Conservation (phyloP, 2,329 filamentous ascomycete species). For the Diaporthe aspalathi region DNA sequence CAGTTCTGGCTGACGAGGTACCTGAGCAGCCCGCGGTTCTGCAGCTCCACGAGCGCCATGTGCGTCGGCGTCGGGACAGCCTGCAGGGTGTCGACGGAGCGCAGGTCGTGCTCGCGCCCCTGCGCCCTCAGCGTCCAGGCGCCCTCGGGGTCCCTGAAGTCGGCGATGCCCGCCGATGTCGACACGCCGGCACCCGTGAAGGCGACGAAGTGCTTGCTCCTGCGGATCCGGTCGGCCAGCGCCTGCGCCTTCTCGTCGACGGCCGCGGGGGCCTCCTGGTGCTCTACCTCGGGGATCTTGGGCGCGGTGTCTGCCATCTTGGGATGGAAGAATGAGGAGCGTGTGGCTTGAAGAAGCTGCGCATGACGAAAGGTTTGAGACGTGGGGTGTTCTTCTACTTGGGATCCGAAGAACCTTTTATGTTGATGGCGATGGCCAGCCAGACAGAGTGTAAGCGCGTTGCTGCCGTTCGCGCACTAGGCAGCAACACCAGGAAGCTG, state of each 20-base stretch:
- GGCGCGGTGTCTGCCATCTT: conserved; percentile 40
- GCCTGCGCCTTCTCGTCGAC: conserved; percentile 52
- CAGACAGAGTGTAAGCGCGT: conserved; percentile 3
- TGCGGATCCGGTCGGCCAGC: conserved; percentile 52
- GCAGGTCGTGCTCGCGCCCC: conserved; percentile 49
- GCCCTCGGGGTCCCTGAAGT: conserved; percentile 60
- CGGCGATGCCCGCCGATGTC: conserved; percentile 60
- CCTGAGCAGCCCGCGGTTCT: conserved; percentile 18
- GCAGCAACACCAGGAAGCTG: neutral
- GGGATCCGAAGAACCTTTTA: no score
- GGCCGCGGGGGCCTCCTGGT: conserved; percentile 43
- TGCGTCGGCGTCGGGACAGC: conserved; percentile 58
- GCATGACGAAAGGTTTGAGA: neutral
- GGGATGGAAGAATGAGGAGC: neutral
- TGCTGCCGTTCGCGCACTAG: conserved; percentile 2
- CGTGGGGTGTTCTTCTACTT: no score
- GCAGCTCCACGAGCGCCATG: conserved; percentile 53
- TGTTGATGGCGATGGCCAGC: neutral
- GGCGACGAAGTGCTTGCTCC: conserved; percentile 58
- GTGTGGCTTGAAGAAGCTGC: neutral
- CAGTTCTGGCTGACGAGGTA: conserved; percentile 51
- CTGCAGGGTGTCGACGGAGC: conserved; percentile 53
- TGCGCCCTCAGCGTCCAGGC: conserved; percentile 59
- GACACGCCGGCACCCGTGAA: conserved; percentile 61
- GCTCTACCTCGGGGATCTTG: conserved; percentile 41